Evolutionary conservation across 2,329 filamentous ascomycete genomes (phyloP).

Genomic region (Elsinoe batatas): DNA sequence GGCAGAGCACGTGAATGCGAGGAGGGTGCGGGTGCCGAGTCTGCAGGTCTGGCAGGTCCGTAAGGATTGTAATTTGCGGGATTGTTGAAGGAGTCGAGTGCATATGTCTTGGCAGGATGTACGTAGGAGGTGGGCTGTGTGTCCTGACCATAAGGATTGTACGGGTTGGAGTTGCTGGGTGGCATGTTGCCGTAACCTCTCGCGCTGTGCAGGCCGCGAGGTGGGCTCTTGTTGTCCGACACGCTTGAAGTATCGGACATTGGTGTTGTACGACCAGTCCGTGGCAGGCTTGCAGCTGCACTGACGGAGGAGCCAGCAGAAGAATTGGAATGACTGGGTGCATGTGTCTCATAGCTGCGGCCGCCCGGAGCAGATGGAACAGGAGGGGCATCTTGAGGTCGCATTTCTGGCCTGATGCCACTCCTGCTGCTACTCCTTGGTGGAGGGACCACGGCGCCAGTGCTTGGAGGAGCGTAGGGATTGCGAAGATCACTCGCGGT

Average conservation of each 20-base stretch:
- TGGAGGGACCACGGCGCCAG: constrained; percentile 3
- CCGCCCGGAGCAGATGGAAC: constrained; percentile 18
- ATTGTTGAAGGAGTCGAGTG: not conserved
- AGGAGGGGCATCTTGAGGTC: constrained; percentile 25
- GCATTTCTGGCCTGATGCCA: constrained; percentile 20
- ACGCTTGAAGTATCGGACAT: constrained; percentile 25
- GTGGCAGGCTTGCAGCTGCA: constrained; percentile 20
- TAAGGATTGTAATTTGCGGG: not conserved
- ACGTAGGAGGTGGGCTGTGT: not conserved
- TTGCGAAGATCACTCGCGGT: constrained; percentile 7
- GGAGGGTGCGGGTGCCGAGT: constrained; percentile 8
- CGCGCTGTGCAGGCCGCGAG: not conserved
- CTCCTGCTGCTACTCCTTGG: constrained; percentile 19
- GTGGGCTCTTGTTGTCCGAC: constrained; percentile 10
- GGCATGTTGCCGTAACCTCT: constrained; percentile 1
- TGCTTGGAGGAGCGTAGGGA: not conserved
- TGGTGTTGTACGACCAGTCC: constrained; percentile 22
- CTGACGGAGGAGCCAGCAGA: constrained; percentile 14
- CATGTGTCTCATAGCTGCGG: constrained; percentile 2
- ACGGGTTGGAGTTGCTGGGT: constrained; percentile 2
- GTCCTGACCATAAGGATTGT: constrained; percentile 8
- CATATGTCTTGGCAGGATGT: constrained; percentile 6
- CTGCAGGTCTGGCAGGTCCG: not conserved
- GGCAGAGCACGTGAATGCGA: not conserved
- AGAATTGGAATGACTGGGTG: constrained; percentile 14